phyloP scores from a whole-genome alignment of 768 basidiomycete genomes.

The Hygrocybe punicea region DNA sequence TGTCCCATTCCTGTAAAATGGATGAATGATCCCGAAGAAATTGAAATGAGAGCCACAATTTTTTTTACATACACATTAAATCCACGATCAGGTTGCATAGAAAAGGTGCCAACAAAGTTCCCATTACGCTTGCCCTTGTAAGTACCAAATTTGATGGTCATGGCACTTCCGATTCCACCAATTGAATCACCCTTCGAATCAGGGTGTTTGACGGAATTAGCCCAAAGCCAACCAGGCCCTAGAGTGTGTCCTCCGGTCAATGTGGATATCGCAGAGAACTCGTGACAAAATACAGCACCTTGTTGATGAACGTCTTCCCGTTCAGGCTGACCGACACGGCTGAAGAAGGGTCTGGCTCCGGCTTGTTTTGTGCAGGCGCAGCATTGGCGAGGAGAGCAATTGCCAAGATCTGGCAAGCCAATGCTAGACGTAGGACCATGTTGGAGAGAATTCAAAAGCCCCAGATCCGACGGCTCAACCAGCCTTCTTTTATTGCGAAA shows the following conservation, averaged over 20 bases:
- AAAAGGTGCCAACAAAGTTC: conserved; percentile 43
- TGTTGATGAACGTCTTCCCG: conserved; percentile 44
- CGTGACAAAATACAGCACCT: conserved; percentile 23
- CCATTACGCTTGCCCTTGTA: conserved; percentile 37
- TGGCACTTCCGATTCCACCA: conserved; percentile 62
- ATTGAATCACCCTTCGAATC: conserved; percentile 59
- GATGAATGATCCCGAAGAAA: background rate
- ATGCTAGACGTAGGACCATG: no score
- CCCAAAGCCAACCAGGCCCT: conserved; percentile 61
- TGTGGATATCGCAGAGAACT: background rate
- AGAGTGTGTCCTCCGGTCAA: background rate
- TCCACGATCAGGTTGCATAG: conserved; percentile 53
- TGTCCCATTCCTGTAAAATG: conserved; percentile 42
- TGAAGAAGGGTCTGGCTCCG: background rate
- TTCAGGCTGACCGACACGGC: conserved; percentile 32
- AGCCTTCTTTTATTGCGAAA: no score
- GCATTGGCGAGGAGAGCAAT: no score
- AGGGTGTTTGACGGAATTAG: conserved; percentile 55
- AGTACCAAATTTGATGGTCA: conserved; percentile 51
- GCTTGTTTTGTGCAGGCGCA: background rate
- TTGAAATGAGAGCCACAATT: background rate
- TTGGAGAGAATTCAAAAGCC: no score
- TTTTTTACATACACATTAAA: conserved; percentile 54
- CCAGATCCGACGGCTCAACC: no score
- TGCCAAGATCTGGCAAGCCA: no score